Conservation (phyloP, 352 stramenopile genomes). For the Pythium sukuiense region DNA sequence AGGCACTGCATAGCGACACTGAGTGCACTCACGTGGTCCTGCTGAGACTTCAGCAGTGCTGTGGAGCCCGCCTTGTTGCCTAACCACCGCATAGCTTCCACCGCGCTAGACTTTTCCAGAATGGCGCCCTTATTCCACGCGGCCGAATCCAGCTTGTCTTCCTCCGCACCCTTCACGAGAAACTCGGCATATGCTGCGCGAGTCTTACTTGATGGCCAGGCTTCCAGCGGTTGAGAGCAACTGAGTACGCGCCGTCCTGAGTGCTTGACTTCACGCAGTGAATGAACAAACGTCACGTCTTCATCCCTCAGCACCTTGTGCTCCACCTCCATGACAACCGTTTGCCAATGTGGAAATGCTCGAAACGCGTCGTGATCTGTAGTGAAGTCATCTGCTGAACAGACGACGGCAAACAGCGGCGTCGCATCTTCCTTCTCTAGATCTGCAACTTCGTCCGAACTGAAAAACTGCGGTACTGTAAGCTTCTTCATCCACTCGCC, state of each 20-base stretch:
- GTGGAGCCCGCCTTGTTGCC: slow-evolving; percentile 37
- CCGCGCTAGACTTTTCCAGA: slow-evolving; percentile 50
- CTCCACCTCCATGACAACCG: slow-evolving; percentile 76
- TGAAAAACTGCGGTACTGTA: slow-evolving; percentile 31
- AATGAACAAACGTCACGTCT: slow-evolving; percentile 37
- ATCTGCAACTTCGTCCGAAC: slow-evolving; percentile 44
- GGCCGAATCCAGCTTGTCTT: slow-evolving; percentile 14
- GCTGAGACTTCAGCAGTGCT: slow-evolving; percentile 46
- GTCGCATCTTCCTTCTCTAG: slow-evolving; percentile 37
- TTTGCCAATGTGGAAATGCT: slow-evolving; percentile 54
- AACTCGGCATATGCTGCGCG: slow-evolving; percentile 49
- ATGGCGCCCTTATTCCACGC: slow-evolving; percentile 26
- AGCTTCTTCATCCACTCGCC: slow-evolving; percentile 53
- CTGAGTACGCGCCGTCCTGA: slow-evolving; percentile 59
- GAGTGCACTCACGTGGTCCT: slow-evolving; percentile 41
- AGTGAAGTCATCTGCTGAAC: slow-evolving; percentile 50
- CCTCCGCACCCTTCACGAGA: slow-evolving; percentile 29
- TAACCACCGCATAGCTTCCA: slow-evolving; percentile 43
- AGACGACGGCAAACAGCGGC: slow-evolving; percentile 64
- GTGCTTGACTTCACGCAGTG: slow-evolving; percentile 50
- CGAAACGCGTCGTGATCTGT: slow-evolving; percentile 55
- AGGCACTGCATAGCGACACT: slow-evolving; percentile 61
- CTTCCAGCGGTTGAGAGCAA: slow-evolving; percentile 56
- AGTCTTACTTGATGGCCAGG: slow-evolving; percentile 43
- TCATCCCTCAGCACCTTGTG: slow-evolving; percentile 43